Percentiles rank a stretch among this genome's conserved stretches.
phyloP scores from a whole-genome alignment of 2,329 filamentous ascomycete genomes.

The Aspergillus transmontanensis region DNA sequence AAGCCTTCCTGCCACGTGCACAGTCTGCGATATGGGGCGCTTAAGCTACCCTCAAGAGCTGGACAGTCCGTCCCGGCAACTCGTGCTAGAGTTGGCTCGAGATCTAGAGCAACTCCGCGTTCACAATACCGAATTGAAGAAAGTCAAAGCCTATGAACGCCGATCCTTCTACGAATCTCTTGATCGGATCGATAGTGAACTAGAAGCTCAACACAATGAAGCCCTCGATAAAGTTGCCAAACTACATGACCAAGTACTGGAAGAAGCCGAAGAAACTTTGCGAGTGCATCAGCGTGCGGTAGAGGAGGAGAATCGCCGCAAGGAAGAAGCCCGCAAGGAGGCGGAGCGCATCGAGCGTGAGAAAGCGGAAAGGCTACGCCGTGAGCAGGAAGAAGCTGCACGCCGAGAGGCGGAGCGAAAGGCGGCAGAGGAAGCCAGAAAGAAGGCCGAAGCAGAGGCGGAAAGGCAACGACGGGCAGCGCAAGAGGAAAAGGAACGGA shows the following conservation, averaged over 20 bases:
- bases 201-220: conserved; percentile 64
- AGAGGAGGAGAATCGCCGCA: conserved; percentile 39
- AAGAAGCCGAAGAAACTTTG: conserved; percentile 57
- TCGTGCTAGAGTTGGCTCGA: conserved; percentile 42
- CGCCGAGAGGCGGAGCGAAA: conserved; percentile 45
- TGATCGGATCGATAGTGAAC: conserved; percentile 64
- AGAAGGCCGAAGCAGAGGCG: conserved; percentile 36
- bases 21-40: conserved; percentile 29
- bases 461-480: conserved; percentile 42
- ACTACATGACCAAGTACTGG: conserved; percentile 67
- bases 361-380: conserved; percentile 34
- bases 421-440: conserved; percentile 44
- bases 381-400: conserved; percentile 40
- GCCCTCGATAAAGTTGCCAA: conserved; percentile 67
- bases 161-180: conserved; percentile 59
- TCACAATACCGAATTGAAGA: conserved; percentile 46
- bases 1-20: not conserved
- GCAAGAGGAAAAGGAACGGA: conserved; percentile 35
- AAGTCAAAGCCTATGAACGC: conserved; percentile 46
- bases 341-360: conserved; percentile 37
- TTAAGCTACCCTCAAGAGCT: conserved; percentile 31
- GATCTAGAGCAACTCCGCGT: conserved; percentile 46
- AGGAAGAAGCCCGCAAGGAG: conserved; percentile 39
- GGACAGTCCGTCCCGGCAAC: conserved; percentile 45
- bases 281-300: conserved; percentile 48